Base-by-base conservation (phyloP, 768 basidiomycete genomes). In the Naganishia vaughanmartiniae region DNA sequence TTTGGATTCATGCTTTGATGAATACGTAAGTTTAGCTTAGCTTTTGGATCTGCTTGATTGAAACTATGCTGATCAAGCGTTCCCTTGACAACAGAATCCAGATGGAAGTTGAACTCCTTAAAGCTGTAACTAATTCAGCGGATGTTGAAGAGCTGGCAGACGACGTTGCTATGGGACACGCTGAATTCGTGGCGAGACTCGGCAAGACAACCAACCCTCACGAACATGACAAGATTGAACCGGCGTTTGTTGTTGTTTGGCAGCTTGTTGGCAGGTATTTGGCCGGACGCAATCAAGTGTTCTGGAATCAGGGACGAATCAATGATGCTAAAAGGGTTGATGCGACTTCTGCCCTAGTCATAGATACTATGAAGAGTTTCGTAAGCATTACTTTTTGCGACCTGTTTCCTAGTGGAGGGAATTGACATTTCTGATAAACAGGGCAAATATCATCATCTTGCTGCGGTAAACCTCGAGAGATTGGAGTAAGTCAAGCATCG, bases 341-440 rank as follows among this genome's bases (percentile, higher is more conserved):
- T 42, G 42, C 36, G 36, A 45, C 60, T 36, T 42, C 60, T 2
- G 60, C 60, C 11, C 19, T 63, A 6, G 60, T 63, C 36, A 63
- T 63, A 45, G 60, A 63, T 17, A 63, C 60, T 30, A 63, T 63
- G 60, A 63, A 63, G 42, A 63, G 60, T 42, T 63, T 63, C 42
- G 60, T 63, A 45, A 42, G 60, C 57, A 58, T 51, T 24, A 51
- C 24, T n/a, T 28, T 4, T 12, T 42, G 26, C 28, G 31, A 3
- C 10, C 5, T 28, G 15, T 0, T 42, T 11, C 17, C 14, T 12
- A 26, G 2, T 26, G 4, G 30, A 9, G n/a, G 17, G 14, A 42
- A 15, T 26, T 63, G n/a, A 63, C 17, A n/a, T 46, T 11, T 42
- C 26, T 15, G 36, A 12, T 1, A 21, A 2, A 30, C 21, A 63